A percentile compares a stretch with the other conserved stretches of the same genome.
phyloP scores from a whole-genome alignment of 2,329 filamentous ascomycete genomes.

The Fusarium sp. region DNA sequence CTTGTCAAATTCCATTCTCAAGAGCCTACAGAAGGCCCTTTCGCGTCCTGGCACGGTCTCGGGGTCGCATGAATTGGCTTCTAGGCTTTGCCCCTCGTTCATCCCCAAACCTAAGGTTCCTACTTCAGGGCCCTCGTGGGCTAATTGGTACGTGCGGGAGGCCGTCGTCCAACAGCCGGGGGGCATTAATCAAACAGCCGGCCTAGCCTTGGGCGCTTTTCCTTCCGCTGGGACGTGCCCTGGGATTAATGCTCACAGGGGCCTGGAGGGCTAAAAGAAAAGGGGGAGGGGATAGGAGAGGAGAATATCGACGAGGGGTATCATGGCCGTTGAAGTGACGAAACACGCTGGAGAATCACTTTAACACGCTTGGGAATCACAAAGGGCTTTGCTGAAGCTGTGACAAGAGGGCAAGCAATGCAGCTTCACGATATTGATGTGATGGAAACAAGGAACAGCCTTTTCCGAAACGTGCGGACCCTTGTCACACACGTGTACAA shows the following conservation, averaged over 20 bases:
- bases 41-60: conserved; percentile 31
- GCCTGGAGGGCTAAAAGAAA: conserved; percentile 23
- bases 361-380: conserved; percentile 9
- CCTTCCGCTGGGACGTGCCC: conserved; percentile 39
- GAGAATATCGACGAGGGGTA: conserved; percentile 22
- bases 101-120: conserved; percentile 26
- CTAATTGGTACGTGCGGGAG: conserved; percentile 38
- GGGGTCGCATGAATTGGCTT: conserved; percentile 44
- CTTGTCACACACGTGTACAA: conserved; percentile 43
- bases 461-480: conserved; percentile 39
- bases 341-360: conserved; percentile 26
- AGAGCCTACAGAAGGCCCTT: conserved; percentile 15
- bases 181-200: conserved; percentile 43
- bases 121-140: conserved; percentile 29
- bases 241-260: conserved; percentile 34
- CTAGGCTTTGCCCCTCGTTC: conserved; percentile 37
- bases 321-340: conserved; percentile 23
- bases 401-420: neutral
- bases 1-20: conserved; percentile 22
- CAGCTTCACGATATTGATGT: conserved; percentile 18
- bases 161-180: conserved; percentile 43
- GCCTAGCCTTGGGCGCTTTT: conserved; percentile 39
- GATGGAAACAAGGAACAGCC: conserved; percentile 28
- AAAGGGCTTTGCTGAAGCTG: conserved; percentile 2
- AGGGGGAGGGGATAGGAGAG: conserved; percentile 29